These are phyloP conservation scores for Aspergillus caelatus DNA, from an alignment of 2,329 filamentous ascomycete species.

Conservation along the genomic window DNA sequence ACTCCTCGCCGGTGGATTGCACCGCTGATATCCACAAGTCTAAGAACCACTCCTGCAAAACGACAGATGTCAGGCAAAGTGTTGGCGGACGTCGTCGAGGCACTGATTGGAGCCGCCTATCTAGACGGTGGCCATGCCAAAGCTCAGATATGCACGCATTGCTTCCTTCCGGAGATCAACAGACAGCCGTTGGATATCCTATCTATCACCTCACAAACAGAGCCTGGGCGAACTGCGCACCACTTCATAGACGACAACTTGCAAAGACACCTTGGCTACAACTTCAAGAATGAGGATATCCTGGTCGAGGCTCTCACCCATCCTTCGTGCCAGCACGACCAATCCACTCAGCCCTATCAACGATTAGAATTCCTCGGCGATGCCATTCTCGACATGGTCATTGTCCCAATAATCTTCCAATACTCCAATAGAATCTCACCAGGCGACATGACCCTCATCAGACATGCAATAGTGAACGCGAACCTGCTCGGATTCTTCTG, in stretches of 20 bases:
- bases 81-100: conserved; percentile 85
- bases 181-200: conserved; percentile 17
- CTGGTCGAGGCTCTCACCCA: conserved; percentile 83
- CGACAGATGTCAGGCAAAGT: conserved; percentile 70
- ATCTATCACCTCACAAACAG: neutral
- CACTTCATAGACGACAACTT: conserved; percentile 23
- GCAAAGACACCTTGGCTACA: conserved; percentile 61
- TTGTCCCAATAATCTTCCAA: conserved; percentile 55
- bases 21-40: conserved; percentile 54
- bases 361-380: conserved; percentile 89
- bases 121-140: conserved; percentile 67
- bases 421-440: conserved; percentile 49
- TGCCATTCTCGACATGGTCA: conserved; percentile 76
- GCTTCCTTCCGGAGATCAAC: conserved; percentile 65
- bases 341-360: conserved; percentile 63
- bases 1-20: conserved; percentile 74
- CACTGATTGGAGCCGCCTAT: conserved; percentile 77
- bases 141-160: conserved; percentile 64
- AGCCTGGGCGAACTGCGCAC: conserved; percentile 1
- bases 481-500: conserved; percentile 77
- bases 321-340: conserved; percentile 59
- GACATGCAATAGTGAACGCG: conserved; percentile 76
- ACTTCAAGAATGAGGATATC: conserved; percentile 68
- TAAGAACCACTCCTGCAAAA: conserved; percentile 20
- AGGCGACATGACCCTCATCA: conserved; percentile 72